phyloP scores from a whole-genome alignment of 2,329 filamentous ascomycete genomes.

The Escovopsis weberi region DNA sequence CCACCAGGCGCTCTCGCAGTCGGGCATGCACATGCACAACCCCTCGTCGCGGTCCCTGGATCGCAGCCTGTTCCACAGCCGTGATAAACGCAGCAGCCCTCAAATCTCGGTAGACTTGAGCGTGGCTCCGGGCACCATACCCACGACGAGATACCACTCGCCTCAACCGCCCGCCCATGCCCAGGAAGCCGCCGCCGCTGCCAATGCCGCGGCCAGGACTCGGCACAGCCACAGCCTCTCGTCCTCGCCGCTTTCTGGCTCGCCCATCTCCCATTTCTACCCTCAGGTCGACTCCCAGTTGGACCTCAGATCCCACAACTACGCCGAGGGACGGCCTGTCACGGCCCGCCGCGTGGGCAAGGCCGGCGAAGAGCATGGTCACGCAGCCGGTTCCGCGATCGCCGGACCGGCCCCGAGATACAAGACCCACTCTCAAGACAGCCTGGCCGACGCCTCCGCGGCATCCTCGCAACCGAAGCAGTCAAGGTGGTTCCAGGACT shows the following conservation, averaged over 20 bases:
- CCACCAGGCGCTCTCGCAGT: background rate
- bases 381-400: too few species aligned
- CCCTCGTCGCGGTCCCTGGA: conserved; percentile 50
- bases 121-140: conserved; percentile 45
- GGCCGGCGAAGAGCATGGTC: conserved; percentile 21
- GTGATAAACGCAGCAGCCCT: conserved; percentile 49
- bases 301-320: conserved; percentile 12
- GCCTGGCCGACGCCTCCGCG: too few species aligned
- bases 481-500: conserved; percentile 7
- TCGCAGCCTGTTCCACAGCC: conserved; percentile 40
- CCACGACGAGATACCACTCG: conserved; percentile 22
- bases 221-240: conserved; percentile 16
- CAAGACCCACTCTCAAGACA: too few species aligned
- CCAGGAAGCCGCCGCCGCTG: conserved; percentile 15
- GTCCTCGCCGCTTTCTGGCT: conserved; percentile 25
- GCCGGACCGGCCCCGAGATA: too few species aligned
- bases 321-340: conserved; percentile 29
- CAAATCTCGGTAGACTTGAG: conserved; percentile 49
- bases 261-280: conserved; percentile 20
- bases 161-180: too few species aligned
- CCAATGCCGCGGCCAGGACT: conserved; percentile 23
- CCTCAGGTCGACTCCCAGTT: conserved; percentile 32
- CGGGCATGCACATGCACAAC: conserved; percentile 33
- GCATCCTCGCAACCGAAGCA: conserved; percentile 8
- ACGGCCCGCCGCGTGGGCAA: conserved; percentile 31